A percentile compares a stretch with the other conserved stretches of the same genome.
Evolutionary conservation across 2,329 filamentous ascomycete genomes (phyloP).

Genomic region (Aureobasidium uvarum): DNA sequence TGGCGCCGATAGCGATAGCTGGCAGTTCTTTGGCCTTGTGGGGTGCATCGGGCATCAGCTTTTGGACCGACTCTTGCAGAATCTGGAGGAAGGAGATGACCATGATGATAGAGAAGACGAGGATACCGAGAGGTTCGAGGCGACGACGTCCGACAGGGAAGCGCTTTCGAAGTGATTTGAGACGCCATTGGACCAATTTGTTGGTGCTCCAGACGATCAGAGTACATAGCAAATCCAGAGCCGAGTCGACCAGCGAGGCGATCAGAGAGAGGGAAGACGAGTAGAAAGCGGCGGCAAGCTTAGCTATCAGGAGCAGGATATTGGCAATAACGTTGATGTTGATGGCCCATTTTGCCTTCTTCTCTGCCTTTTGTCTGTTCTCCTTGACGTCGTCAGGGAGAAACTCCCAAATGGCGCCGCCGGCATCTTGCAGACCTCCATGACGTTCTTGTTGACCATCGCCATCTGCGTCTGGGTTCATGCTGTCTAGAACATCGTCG

Average conservation of each 20-base stretch:
- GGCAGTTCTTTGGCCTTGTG: conserved; percentile 53
- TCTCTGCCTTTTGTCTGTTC: conserved; percentile 47
- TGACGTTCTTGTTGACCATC: conserved; percentile 56
- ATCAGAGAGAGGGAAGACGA: conserved; percentile 61
- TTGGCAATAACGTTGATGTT: conserved; percentile 63
- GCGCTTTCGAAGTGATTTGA: conserved; percentile 50
- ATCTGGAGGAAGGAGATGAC: conserved; percentile 62
- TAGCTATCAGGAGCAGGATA: conserved; percentile 56
- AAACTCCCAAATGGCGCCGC: conserved; percentile 55
- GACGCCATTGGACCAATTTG: conserved; percentile 57
- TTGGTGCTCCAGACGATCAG: conserved; percentile 62
- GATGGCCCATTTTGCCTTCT: conserved; percentile 57
- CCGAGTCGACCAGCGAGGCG: conserved; percentile 61
- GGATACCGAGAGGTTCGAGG: conserved; percentile 61
- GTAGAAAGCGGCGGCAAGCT: conserved; percentile 54
- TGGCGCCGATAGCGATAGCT: conserved; percentile 55
- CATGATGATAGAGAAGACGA: conserved; percentile 64
- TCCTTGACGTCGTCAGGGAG: conserved; percentile 56
- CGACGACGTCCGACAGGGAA: conserved; percentile 59
- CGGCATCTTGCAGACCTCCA: conserved; percentile 51
- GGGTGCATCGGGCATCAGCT: conserved; percentile 50
- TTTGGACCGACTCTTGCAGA: conserved; percentile 58
- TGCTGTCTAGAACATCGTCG: conserved; percentile 60
- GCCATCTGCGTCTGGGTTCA: conserved; percentile 58
- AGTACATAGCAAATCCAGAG: conserved; percentile 60